These are phyloP conservation scores for Phylloporus sp. DNA, from an alignment of 768 basidiomycete genomes.

Conservation along the genomic window DNA sequence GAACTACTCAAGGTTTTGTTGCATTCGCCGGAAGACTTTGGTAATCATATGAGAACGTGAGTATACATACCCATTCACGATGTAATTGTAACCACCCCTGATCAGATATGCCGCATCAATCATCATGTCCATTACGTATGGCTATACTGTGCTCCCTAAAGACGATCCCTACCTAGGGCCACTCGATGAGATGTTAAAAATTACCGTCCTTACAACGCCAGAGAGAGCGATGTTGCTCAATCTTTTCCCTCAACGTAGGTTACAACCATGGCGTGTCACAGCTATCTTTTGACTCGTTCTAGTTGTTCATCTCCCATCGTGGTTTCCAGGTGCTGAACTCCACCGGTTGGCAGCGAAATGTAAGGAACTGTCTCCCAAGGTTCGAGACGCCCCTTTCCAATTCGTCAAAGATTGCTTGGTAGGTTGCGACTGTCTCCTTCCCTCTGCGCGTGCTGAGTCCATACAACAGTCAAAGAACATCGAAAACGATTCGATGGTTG, in stretches of 20 bases:
- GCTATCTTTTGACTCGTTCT: background rate
- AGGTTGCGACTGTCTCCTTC: background rate
- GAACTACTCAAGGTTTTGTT: conserved; percentile 9
- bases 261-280: background rate
- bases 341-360: conserved; percentile 7
- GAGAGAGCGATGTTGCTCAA: conserved; percentile 18
- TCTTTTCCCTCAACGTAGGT: conserved; percentile 21
- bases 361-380: conserved; percentile 7
- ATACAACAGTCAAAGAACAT: conserved; percentile 15
- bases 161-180: conserved; percentile 19
- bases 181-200: conserved; percentile 10
- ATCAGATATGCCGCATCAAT: conserved; percentile 18
- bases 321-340: conserved; percentile 15
- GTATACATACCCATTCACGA: conserved; percentile 5
- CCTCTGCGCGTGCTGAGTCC: background rate
- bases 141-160: conserved; percentile 13
- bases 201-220: conserved; percentile 12
- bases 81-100: background rate
- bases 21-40: conserved; percentile 14
- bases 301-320: conserved; percentile 20
- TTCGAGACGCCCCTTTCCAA: conserved; percentile 19
- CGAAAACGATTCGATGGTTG: conserved; percentile 22
- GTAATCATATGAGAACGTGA: conserved; percentile 14
- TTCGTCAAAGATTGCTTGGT: conserved; percentile 23
- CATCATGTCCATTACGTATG: conserved; percentile 20